phyloP scores from a whole-genome alignment of 1,284 basidiomycete genomes.

The Pseudozyma tsukubaensis region DNA sequence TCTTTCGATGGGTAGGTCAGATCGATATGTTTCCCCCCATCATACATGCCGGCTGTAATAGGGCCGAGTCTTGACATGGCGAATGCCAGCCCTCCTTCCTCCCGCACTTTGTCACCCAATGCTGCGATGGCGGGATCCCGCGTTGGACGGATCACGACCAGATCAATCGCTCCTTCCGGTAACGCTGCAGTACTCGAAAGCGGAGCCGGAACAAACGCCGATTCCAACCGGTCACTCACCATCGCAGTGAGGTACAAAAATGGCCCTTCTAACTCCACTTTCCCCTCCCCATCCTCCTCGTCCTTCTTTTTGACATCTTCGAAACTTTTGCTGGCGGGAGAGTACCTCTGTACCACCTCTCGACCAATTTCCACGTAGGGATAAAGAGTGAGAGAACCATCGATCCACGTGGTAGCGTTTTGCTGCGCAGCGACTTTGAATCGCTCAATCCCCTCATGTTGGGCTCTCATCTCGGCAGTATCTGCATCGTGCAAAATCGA shows the following conservation, averaged over 20 bases:
- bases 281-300: too few relatives aligned
- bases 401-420: constrained; percentile 81
- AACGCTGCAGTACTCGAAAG: constrained; percentile 66
- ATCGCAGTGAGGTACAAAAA: constrained; percentile 85
- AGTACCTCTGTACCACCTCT: constrained; percentile 73
- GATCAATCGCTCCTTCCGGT: constrained; percentile 74
- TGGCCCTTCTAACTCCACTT: constrained; percentile 74
- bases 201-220: constrained; percentile 80
- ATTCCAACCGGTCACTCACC: constrained; percentile 85
- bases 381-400: constrained; percentile 74
- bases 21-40: constrained; percentile 52
- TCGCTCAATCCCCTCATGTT: constrained; percentile 81
- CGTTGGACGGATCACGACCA: constrained; percentile 83
- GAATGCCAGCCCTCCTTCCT: constrained; percentile 11
- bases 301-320: constrained; percentile 45
- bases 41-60: constrained; percentile 60
- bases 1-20: constrained; percentile 32
- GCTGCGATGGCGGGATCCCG: constrained; percentile 73
- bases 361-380: constrained; percentile 54
- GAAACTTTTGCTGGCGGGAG: constrained; percentile 73
- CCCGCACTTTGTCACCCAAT: neutral
- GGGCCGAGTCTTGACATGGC: constrained; percentile 31
- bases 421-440: constrained; percentile 84
- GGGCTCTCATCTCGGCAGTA: constrained; percentile 74
- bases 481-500: constrained; percentile 76